Conservation (phyloP, 225 moss, liverwort and hornwort genomes). For the Asterella californica region DNA sequence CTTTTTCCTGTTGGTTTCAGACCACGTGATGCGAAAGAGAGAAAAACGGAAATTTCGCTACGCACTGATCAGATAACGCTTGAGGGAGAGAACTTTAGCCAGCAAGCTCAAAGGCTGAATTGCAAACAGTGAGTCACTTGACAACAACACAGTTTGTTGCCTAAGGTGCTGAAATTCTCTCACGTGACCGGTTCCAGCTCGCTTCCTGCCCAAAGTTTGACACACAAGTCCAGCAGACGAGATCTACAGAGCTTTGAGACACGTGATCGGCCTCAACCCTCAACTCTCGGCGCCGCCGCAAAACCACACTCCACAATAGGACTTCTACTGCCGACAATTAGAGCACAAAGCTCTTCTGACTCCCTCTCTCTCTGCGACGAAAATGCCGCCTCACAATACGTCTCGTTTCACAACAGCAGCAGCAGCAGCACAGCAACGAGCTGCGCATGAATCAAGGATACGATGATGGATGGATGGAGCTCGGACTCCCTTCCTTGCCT, state of each 20-base stretch:
- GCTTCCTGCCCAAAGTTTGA: not conserved
- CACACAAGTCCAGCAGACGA: not conserved
- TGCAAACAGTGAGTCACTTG: not conserved
- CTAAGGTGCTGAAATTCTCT: not conserved
- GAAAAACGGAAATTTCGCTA: not conserved
- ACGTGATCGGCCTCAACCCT: not conserved
- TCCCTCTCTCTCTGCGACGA: not conserved
- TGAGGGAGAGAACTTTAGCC: not conserved
- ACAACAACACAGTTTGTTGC: not conserved
- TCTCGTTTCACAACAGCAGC: not conserved
- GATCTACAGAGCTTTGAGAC: not conserved
- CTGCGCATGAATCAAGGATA: not conserved
- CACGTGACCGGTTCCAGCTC: slow-evolving; percentile 1
- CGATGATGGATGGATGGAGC: not conserved
- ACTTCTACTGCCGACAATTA: not conserved
- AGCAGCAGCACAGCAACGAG: not conserved
- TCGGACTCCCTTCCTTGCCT: not conserved
- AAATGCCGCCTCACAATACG: not conserved
- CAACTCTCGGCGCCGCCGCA: not conserved
- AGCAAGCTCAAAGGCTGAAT: not conserved
- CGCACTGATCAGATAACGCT: not conserved
- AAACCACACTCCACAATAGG: not conserved
- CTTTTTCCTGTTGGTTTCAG: not conserved
- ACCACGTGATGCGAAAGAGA: not conserved
- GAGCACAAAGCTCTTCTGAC: not conserved